Base-by-base conservation (phyloP, 805 yeast species). In the Kuraishia piskuri region DNA sequence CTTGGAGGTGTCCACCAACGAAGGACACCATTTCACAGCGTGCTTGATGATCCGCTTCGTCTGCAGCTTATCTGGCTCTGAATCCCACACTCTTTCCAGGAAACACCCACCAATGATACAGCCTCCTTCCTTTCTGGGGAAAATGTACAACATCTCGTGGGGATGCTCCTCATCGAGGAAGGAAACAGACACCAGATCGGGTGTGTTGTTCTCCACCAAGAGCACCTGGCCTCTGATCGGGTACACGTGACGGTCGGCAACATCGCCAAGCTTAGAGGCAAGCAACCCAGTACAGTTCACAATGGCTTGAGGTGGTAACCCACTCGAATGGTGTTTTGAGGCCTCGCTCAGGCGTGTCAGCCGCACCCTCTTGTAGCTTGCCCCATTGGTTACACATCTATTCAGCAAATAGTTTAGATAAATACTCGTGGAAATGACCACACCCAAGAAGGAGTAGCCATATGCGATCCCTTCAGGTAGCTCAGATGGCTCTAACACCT, bases 121-220 rank as follows among this genome's bases (percentile, higher is more conserved):
- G 48, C 87, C 88, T n/a, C 90, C 89, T 66, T 84, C 90, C 56
- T 78, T 79, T 53, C 90, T 67, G n/a, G 90, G 90, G 73, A 84
- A 79, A 37, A 80, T 68, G 61, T 84, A 84, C 24, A 83, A 67
- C 50, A 69, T 61, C 58, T 85, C 90, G 51, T 68, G 68, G 0
- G 72, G 70, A 57, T 63, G 60, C 3, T 63, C 63, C 1, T 61
- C 54, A 7, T 62, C 63, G 17, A 51, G 50, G 21, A 59, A 56
- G 3, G 68, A 64, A 14, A 67, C 65, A 37, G 62, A 58, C 22
- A 71, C 57, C 69, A 78, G 68, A 57, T 61, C 62, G 57, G 67
- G 62, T 55, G 68, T 50, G 48, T 67, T 72, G 61, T 82, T 82
- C 45, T 77, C 69, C 9, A 80, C 78, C 25, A 79, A 72, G 9